Evolutionary conservation across 2,329 filamentous ascomycete genomes (phyloP), one percentile per base, ranked within the genome.

Genomic region (Cercospora brassicicola): DNA sequence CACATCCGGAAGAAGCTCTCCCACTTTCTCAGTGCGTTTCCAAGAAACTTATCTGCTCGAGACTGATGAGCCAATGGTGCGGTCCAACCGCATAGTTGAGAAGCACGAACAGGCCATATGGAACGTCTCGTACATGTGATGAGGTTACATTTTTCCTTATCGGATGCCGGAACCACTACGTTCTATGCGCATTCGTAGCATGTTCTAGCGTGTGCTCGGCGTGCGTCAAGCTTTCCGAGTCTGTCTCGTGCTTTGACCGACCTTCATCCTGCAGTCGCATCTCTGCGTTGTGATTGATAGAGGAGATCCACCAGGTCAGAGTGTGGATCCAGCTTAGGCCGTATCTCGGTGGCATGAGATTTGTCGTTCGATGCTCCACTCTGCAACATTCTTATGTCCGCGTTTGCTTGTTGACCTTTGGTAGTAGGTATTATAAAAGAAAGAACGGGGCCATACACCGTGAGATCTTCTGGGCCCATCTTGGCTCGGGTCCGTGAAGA

Each of bases 291-390:
- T 57, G 55, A 56, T 56, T 63, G 53, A 18, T 48, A 36, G 45
- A 42, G 23, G 53, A 36, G 57, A 36, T 63, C 55, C 62, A 59
- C 62, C 31, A 42, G 2, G n/a, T 18, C 48, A 61, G 56, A 62
- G 33, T 36, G 51, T 62, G 61, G 36, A 62, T 60, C 61, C 61
- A 26, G 5, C n/a, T 53, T 60, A 60, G 65, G 64, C 66, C 63
- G 62, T 65, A 69, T 68, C 64, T 71, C 69, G 69, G 69, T 60
- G 59, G 63, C 48, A 53, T 69, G 31, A 59, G 55, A 59, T 59
- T 59, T 36, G 55, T 59, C 31, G 55, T 59, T 36, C 31, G 30
- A 59, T 59, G 55, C 55, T 59, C 55, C 55, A 59, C 55, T 36
- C 18, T 6, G 31, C 31, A 23, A 10, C 15, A 7, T 23, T 59